Conservation (phyloP, 2,329 filamentous ascomycete species). For the Gnomoniopsis sp. region DNA sequence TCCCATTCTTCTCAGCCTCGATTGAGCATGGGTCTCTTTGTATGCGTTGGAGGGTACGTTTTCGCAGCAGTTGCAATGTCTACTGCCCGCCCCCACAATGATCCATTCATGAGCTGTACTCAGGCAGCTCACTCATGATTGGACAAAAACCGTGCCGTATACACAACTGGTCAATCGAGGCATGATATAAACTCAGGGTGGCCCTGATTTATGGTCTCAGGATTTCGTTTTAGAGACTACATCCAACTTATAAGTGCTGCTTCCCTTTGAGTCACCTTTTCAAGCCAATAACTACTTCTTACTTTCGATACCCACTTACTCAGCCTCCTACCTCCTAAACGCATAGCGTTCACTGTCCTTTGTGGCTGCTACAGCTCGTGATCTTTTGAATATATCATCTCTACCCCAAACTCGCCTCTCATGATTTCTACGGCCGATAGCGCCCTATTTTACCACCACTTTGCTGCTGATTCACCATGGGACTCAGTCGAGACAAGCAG, state of each 20-base stretch:
- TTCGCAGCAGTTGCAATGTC: not conserved
- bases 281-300: no score
- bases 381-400: not conserved
- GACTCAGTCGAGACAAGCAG: conserved; percentile 13
- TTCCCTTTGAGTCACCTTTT: no score
- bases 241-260: not conserved
- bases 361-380: not conserved
- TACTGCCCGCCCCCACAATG: not conserved
- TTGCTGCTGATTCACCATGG: conserved; percentile 15
- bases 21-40: no score
- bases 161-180: not conserved
- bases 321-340: not conserved
- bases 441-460: conserved; percentile 15
- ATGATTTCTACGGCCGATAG: conserved; percentile 18
- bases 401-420: not conserved
- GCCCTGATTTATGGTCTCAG: not conserved
- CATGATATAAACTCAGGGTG: not conserved
- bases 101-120: not conserved
- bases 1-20: not conserved
- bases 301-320: not conserved
- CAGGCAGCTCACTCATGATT: not conserved
- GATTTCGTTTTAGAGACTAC: not conserved
- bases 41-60: not conserved
- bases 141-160: not conserved
- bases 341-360: not conserved